Conservation (phyloP, 371 early-diverging fungal genomes). For the Mucor indicus region DNA sequence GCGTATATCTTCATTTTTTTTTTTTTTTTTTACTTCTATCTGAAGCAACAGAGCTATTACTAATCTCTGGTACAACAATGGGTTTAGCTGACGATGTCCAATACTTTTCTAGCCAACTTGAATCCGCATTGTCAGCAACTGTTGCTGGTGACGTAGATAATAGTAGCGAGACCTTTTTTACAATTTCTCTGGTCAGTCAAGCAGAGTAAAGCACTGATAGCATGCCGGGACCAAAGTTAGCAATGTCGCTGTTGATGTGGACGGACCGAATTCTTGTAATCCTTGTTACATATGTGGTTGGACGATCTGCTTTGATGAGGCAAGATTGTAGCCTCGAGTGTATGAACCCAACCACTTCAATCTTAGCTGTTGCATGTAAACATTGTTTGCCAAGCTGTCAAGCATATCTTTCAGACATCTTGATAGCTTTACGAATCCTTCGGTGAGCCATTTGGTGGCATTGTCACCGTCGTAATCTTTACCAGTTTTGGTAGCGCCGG, state of each 20-base stretch:
- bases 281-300: conserved; percentile 4
- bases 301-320: conserved; percentile 5
- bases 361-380: neutral
- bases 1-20: neutral
- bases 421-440: conserved; percentile 3
- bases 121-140: conserved; percentile 1
- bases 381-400: conserved; percentile 4
- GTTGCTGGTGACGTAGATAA: conserved; percentile 1
- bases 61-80: conserved; percentile 1
- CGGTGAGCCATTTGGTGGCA: neutral
- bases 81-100: conserved; percentile 1
- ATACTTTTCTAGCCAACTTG: conserved; percentile 4
- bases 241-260: conserved; percentile 8
- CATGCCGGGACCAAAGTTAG: conserved; percentile 7
- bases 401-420: conserved; percentile 11
- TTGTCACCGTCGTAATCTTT: conserved; percentile 1
- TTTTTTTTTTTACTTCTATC: conserved; percentile 5
- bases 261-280: conserved; percentile 1
- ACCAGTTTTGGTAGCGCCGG: conserved; percentile 3
- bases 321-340: conserved; percentile 7
- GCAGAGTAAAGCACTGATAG: conserved; percentile 3
- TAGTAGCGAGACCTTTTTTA: conserved; percentile 2
- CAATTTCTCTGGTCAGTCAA: conserved; percentile 9
- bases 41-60: conserved; percentile 1
- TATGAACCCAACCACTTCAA: conserved; percentile 6